Evolutionary conservation across 768 basidiomycete genomes (phyloP).

Genomic region (Rhodocollybia butyracea): DNA sequence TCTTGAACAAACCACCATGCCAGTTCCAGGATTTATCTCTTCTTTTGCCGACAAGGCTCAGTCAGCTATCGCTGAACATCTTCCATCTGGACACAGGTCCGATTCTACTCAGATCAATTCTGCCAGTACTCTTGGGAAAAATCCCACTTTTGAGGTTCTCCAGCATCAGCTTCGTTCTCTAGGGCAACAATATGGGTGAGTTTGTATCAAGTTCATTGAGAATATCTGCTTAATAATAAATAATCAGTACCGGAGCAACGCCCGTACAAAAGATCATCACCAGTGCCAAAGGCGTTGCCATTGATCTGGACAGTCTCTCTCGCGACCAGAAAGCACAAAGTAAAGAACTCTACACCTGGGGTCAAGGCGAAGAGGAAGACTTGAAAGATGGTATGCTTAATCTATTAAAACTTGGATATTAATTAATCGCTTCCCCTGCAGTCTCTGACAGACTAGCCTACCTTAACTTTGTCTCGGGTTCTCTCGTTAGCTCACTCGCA

Average conservation of each 20-base stretch:
- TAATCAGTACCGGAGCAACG: constrained; percentile 35
- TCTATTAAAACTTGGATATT: not conserved
- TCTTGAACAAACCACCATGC: constrained; percentile 51
- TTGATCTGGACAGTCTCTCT: constrained; percentile 66
- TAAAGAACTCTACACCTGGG: constrained; percentile 87
- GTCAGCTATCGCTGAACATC: constrained; percentile 56
- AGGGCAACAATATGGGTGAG: constrained; percentile 67
- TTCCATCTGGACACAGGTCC: constrained; percentile 39
- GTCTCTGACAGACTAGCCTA: constrained; percentile 82
- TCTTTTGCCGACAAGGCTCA: constrained; percentile 78
- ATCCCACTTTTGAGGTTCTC: constrained; percentile 55
- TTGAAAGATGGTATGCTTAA: constrained; percentile 61
- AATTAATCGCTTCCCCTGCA: constrained; percentile 21
- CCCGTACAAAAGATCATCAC: constrained; percentile 82
- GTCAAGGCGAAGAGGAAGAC: constrained; percentile 67
- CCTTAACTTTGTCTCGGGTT: constrained; percentile 74
- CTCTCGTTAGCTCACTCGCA: constrained; percentile 59
- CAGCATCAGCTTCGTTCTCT: constrained; percentile 72
- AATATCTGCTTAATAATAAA: constrained; percentile 20
- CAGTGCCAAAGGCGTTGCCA: constrained; percentile 68
- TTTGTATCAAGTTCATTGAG: not conserved
- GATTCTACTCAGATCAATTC: constrained; percentile 26
- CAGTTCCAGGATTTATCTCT: constrained; percentile 59
- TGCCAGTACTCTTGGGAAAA: constrained; percentile 41
- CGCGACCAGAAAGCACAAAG: constrained; percentile 69